These are phyloP conservation scores for Alternaria metachromatica DNA, from an alignment of 2,329 filamentous ascomycete genomes.

Conservation along the genomic window DNA sequence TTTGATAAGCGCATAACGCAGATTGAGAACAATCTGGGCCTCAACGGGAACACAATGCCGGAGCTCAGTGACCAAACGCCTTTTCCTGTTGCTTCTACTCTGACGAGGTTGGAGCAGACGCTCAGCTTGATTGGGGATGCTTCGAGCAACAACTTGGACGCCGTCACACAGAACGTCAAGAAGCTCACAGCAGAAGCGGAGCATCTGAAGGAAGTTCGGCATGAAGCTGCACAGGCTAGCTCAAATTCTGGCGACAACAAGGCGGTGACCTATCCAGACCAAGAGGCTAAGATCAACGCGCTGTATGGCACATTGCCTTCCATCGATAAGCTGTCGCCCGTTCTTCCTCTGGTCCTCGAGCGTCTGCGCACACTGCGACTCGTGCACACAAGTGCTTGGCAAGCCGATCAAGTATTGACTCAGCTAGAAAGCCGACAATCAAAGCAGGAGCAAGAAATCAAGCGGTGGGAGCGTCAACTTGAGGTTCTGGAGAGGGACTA, in stretches of 20 bases:
- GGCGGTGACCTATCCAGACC: slow-evolving; percentile 64
- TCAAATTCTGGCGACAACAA: slow-evolving; percentile 18
- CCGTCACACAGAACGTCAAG: slow-evolving; percentile 72
- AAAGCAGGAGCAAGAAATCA: slow-evolving; percentile 83
- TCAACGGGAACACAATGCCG: slow-evolving; percentile 72
- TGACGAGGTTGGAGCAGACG: slow-evolving; percentile 82
- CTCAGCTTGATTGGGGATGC: slow-evolving; percentile 76
- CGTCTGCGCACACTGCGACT: slow-evolving; percentile 81
- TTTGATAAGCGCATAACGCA: slow-evolving; percentile 83
- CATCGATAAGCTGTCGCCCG: slow-evolving; percentile 83
- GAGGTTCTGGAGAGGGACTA: slow-evolving; percentile 80
- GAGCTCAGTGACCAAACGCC: slow-evolving; percentile 61
- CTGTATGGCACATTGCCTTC: slow-evolving; percentile 88
- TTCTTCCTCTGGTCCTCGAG: slow-evolving; percentile 85
- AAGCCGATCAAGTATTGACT: slow-evolving; percentile 77
- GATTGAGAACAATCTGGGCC: slow-evolving; percentile 81
- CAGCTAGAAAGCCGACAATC: slow-evolving; percentile 79
- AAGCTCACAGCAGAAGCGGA: slow-evolving; percentile 76
- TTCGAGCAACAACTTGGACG: slow-evolving; percentile 74
- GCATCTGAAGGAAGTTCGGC: slow-evolving; percentile 65
- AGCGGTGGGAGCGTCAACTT: slow-evolving; percentile 83
- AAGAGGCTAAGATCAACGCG: slow-evolving; percentile 86
- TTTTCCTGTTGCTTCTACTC: slow-evolving; percentile 77
- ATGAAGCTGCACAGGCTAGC: slow-evolving; percentile 30
- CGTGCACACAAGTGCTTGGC: slow-evolving; percentile 86